These are phyloP conservation scores for Sporothrix protearum DNA, from an alignment of 2,329 filamentous ascomycete species.

Conservation along the genomic window DNA sequence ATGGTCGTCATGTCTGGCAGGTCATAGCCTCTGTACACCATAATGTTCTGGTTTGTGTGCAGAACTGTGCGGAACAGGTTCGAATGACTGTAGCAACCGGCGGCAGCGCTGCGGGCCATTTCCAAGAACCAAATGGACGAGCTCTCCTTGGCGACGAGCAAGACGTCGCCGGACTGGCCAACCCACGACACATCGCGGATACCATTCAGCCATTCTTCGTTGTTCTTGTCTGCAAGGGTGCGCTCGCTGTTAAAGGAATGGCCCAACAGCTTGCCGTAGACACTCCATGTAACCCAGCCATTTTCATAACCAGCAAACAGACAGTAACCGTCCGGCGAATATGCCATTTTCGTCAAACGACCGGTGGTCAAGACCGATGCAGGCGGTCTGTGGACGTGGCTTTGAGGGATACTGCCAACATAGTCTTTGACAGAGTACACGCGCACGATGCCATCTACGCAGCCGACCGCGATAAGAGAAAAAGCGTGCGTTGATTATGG, in stretches of 20 bases:
- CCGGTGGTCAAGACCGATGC: slow-evolving; percentile 67
- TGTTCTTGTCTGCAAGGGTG: slow-evolving; percentile 60
- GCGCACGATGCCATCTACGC: slow-evolving; percentile 70
- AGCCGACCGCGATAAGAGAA: slow-evolving; percentile 85
- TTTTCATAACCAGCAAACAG: slow-evolving; percentile 89
- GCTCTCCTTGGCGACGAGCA: slow-evolving; percentile 67
- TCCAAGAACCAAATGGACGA: slow-evolving; percentile 83
- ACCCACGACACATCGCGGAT: slow-evolving; percentile 79
- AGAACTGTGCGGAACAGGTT: slow-evolving; percentile 87
- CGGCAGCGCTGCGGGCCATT: slow-evolving; percentile 89
- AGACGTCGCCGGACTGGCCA: slow-evolving; percentile 79
- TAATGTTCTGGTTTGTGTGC: slow-evolving; percentile 81
- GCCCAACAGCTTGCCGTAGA: slow-evolving; percentile 86
- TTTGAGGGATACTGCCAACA: slow-evolving; percentile 83
- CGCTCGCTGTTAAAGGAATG: slow-evolving; percentile 75
- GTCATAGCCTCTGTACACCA: slow-evolving; percentile 92
- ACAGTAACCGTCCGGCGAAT: slow-evolving; percentile 94
- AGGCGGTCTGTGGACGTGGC: slow-evolving; percentile 70
- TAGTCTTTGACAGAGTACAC: slow-evolving; percentile 96
- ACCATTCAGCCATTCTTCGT: slow-evolving; percentile 80
- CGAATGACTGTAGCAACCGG: slow-evolving; percentile 84
- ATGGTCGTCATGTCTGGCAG: slow-evolving; percentile 85
- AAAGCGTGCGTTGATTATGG: slow-evolving; percentile 89
- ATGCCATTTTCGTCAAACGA: slow-evolving; percentile 67
- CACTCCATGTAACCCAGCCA: slow-evolving; percentile 96